Conservation (phyloP, 345 rosid genomes). For the Corchorus olitorius region DNA sequence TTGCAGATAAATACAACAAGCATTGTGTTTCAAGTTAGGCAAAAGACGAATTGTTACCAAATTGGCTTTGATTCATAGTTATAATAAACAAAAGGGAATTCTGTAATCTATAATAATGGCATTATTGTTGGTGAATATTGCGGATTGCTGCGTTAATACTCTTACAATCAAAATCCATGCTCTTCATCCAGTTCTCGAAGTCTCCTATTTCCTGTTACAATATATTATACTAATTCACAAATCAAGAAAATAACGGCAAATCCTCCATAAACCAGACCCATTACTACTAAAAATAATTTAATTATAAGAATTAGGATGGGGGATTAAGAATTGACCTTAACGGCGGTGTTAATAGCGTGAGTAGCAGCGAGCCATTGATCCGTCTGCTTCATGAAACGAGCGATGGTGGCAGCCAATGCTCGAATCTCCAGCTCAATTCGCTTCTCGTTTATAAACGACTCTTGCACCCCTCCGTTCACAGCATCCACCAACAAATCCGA, state of each 20-base stretch:
- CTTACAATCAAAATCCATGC: constrained; percentile 86
- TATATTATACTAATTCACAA: not conserved
- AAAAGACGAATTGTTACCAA: too few species aligned
- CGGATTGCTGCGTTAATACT: constrained; percentile 75
- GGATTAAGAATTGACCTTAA: constrained; percentile 50
- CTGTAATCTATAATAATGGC: too few species aligned
- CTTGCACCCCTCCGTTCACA: constrained; percentile 86
- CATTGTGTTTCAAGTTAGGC: too few species aligned
- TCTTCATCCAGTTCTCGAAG: constrained; percentile 97
- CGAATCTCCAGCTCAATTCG: constrained; percentile 81
- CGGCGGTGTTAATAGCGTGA: constrained; percentile 69
- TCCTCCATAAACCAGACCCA: too few species aligned
- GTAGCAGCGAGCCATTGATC: constrained; percentile 84
- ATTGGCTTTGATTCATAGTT: too few species aligned
- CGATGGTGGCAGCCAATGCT: constrained; percentile 55
- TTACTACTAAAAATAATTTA: too few species aligned
- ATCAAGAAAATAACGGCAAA: not conserved
- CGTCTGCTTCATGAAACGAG: constrained; percentile 68
- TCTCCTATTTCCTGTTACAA: constrained; percentile 78
- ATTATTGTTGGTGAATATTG: constrained; percentile 59
- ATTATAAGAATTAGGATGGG: not conserved
- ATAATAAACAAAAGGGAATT: too few species aligned
- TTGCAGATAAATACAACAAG: too few species aligned
- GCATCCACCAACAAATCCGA: constrained; percentile 78
- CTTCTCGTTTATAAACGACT: constrained; percentile 75